Percentiles rank a stretch among this genome's conserved stretches.
Evolutionary conservation across 441 rosid species (phyloP).

Genomic region (Eruca vesicaria): DNA sequence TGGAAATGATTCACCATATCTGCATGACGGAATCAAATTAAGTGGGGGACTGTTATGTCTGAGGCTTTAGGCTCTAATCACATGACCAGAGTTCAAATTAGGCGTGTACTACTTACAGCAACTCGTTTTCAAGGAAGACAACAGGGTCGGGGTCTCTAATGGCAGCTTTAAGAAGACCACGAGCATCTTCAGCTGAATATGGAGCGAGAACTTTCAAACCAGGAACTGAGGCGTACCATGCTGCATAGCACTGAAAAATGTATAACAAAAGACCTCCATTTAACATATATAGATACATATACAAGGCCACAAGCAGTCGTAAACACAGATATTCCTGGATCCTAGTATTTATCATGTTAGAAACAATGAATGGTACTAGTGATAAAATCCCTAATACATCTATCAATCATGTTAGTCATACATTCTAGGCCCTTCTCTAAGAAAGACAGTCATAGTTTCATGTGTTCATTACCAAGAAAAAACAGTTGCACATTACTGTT

Average conservation of each 20-base stretch:
- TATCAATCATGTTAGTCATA: neutral
- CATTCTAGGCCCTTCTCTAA: neutral
- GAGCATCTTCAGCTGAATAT: constrained; percentile 90
- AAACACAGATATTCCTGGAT: neutral
- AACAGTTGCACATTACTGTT: neutral
- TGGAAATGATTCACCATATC: constrained; percentile 95
- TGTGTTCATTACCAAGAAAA: neutral
- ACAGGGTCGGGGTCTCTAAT: constrained; percentile 98
- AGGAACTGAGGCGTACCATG: constrained; percentile 87
- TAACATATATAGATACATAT: constrained; percentile 2
- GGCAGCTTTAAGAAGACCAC: constrained; percentile 94
- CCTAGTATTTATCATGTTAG: neutral
- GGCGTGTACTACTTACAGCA: constrained; percentile 55
- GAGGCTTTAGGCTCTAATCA: neutral
- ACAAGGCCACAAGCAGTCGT: neutral
- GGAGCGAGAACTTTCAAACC: constrained; percentile 90
- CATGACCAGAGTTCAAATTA: neutral
- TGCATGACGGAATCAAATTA: constrained; percentile 17
- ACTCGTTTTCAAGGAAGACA: constrained; percentile 92
- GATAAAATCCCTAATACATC: neutral
- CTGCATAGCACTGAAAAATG: constrained; percentile 77
- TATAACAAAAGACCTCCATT: neutral
- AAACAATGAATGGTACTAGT: neutral
- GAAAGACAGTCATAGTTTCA: neutral
- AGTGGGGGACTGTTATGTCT: neutral